Evolutionary conservation across 495 filamentous ascomycete species (phyloP), one percentile per base, ranked within the genome.

Genomic region (Jackrogersella minutella): DNA sequence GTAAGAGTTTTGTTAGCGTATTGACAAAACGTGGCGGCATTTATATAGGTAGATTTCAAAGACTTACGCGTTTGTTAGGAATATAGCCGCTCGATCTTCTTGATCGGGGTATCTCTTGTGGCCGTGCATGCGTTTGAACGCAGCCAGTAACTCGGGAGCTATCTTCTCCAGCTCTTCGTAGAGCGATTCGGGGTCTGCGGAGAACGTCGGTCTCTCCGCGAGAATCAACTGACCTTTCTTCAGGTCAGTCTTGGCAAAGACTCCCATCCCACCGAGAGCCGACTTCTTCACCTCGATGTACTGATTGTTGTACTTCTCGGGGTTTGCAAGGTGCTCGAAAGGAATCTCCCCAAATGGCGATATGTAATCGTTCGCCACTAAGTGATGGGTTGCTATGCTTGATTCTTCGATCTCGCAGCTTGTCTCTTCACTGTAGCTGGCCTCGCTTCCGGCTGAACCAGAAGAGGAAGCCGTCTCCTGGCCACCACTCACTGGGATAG

Each of bases 21-120:
- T 28, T 16, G 6, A 31, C 2, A 31, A 17, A 8, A 24, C 19
- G 10, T 31, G 7, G 8, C 24, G 31, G n/a, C 0, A n/a, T n/a
- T n/a, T n/a, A 16, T 8, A 3, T 14, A 37, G n/a, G n/a, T n/a
- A n/a, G n/a, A n/a, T n/a, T n/a, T n/a, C 39, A 21, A 39, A 10
- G 43, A 66, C 73, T 69, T 62, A 77, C 74, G 67, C 36, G n/a
- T 77, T 77, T 2, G 64, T 58, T 16, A 52, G 13, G 33, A 68
- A 59, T 41, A 76, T 75, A 2, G 61, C 50, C 2, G 53, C 26
- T 0, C 37, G 28, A 2, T 17, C 0, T 0, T 69, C 66, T 4
- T 61, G 51, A 1, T 16, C 61, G 1, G 21, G 22, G 16, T 10
- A 52, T 51, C 55, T 33, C 33, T 71, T 63, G n/a, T 73, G 55